These are phyloP conservation scores for Isatis tinctoria DNA, from an alignment of 345 rosid genomes.

Conservation along the genomic window DNA sequence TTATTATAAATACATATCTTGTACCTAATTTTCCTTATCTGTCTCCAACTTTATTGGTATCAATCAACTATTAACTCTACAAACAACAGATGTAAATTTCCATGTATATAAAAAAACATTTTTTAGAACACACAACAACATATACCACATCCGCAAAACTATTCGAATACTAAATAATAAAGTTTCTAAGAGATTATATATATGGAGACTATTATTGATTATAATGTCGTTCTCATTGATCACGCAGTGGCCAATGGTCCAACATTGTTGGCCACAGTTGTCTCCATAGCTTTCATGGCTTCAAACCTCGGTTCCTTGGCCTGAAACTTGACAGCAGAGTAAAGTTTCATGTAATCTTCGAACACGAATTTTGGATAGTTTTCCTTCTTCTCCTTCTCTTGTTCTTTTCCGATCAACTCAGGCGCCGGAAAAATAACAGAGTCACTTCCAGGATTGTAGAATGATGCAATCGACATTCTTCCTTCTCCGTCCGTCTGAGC, in stretches of 20 bases:
- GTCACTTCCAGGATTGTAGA: conserved; percentile 89
- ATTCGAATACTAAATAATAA: not conserved
- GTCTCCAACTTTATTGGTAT: no score
- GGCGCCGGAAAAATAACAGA: conserved; percentile 85
- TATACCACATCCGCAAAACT: not conserved
- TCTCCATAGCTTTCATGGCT: conserved; percentile 67
- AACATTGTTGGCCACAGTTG: conserved; percentile 7
- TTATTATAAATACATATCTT: no score
- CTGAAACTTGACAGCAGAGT: conserved; percentile 69
- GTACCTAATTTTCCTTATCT: no score
- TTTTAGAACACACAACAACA: not conserved
- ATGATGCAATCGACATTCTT: conserved; percentile 88
- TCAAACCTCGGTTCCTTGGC: conserved; percentile 95
- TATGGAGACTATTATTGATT: not conserved
- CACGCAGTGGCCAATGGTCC: conserved; percentile 19
- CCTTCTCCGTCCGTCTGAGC: conserved; percentile 65
- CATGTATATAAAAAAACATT: not conserved
- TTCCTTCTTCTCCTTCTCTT: conserved; percentile 37
- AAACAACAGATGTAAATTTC: not conserved
- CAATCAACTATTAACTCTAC: not conserved
- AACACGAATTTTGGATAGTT: conserved; percentile 78
- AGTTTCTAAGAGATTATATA: not conserved
- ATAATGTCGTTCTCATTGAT: not conserved
- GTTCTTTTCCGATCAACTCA: conserved; percentile 47
- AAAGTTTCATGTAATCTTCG: conserved; percentile 88